Conservation (phyloP, 2,329 filamentous ascomycete genomes). For the Apiospora hydei region DNA sequence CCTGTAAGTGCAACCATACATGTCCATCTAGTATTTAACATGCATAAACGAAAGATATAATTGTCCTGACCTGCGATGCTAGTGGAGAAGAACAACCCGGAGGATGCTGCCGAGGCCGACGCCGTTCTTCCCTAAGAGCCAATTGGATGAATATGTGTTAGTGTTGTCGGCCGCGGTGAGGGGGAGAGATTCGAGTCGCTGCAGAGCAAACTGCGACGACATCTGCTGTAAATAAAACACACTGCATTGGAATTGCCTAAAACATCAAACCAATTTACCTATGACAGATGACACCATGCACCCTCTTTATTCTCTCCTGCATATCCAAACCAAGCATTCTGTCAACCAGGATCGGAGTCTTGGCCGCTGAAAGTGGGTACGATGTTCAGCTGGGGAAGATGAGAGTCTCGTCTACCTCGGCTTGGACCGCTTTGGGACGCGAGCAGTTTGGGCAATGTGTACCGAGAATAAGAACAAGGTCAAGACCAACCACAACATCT, state of each 20-base stretch:
- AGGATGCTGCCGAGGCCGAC: background rate
- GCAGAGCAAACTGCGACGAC: background rate
- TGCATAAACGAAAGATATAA: no score
- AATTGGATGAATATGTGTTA: background rate
- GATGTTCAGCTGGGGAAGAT: background rate
- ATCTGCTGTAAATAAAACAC: background rate
- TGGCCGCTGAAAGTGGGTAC: background rate
- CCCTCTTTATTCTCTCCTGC: background rate
- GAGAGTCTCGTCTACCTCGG: background rate
- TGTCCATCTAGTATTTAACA: no score
- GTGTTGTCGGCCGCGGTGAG: background rate
- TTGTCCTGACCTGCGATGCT: background rate
- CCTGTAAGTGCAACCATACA: background rate
- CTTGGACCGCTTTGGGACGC: background rate
- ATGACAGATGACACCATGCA: background rate
- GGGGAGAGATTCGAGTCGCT: background rate
- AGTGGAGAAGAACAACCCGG: background rate
- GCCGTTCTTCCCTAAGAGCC: background rate
- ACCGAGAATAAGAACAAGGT: background rate
- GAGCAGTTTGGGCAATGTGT: no score
- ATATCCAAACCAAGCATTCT: background rate
- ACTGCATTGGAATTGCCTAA: background rate
- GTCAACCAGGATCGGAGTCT: background rate
- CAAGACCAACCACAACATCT: background rate
- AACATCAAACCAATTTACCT: background rate